Percentiles rank a stretch among this genome's conserved stretches.
Evolutionary conservation across 441 rosid genomes (phyloP).

Genomic region (Gossypium gossypioides): DNA sequence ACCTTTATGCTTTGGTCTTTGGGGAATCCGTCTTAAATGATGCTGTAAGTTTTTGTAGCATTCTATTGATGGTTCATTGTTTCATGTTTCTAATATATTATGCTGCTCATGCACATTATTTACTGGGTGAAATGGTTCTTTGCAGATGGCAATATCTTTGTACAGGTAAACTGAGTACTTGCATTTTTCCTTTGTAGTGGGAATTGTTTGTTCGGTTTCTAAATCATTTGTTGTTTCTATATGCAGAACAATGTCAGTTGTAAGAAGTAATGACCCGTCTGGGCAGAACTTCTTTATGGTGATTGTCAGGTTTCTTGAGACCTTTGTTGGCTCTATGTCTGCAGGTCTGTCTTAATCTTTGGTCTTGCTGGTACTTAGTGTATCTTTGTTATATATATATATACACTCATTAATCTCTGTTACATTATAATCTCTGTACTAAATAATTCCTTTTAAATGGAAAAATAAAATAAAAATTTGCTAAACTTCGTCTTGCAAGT

Average conservation of each 20-base stretch:
- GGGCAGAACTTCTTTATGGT: slow-evolving; percentile 72
- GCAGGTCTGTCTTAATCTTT: slow-evolving; percentile 48
- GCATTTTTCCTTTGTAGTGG: slow-evolving; percentile 7
- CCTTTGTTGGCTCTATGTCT: slow-evolving; percentile 94
- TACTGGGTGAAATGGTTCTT: slow-evolving; percentile 17
- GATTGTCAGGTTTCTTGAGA: slow-evolving; percentile 85
- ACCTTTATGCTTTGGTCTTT: slow-evolving; percentile 93
- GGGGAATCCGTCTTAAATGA: slow-evolving; percentile 98
- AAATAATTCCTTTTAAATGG: not conserved
- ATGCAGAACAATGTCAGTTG: slow-evolving; percentile 90
- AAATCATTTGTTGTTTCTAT: slow-evolving; percentile 25
- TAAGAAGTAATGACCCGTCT: slow-evolving; percentile 56
- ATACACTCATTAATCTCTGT: not conserved
- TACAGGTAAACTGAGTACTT: slow-evolving; percentile 52
- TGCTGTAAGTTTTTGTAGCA: slow-evolving; percentile 55
- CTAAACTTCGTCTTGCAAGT: not conserved
- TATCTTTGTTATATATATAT: not conserved
- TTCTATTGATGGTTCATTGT: slow-evolving; percentile 10
- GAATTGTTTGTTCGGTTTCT: slow-evolving; percentile 15
- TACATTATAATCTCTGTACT: not conserved
- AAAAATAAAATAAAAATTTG: not conserved
- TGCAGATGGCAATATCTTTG: slow-evolving; percentile 93
- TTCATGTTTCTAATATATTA: not conserved
- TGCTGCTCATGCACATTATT: slow-evolving; percentile 8
- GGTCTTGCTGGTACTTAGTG: slow-evolving; percentile 4